Percentiles rank a stretch among this genome's conserved stretches.
These are phyloP conservation scores for Cenchrus fungigraminus DNA, from an alignment of 176 grass and related monocot species.

Conservation along the genomic window DNA sequence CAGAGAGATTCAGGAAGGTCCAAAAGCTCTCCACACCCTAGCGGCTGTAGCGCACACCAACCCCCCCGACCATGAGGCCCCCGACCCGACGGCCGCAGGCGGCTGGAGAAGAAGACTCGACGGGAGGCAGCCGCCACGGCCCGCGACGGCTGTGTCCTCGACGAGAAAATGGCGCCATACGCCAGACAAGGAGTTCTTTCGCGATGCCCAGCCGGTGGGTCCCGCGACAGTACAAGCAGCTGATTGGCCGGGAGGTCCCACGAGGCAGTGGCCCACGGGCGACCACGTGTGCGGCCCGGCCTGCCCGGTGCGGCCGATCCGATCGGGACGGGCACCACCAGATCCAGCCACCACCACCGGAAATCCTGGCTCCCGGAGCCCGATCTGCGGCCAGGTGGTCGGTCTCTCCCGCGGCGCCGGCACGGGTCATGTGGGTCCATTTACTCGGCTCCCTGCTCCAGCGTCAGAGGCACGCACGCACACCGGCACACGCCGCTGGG, in stretches of 20 bases:
- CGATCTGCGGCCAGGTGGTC: constrained; percentile 25
- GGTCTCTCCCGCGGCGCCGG: constrained; percentile 14
- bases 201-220: background rate
- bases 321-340: constrained; percentile 38
- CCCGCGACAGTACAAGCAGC: background rate
- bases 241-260: constrained; percentile 33
- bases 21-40: background rate
- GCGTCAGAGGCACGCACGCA: background rate
- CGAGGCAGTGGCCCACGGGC: background rate
- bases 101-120: constrained; percentile 5
- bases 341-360: constrained; percentile 1
- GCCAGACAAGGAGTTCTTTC: constrained; percentile 32
- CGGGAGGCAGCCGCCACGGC: constrained; percentile 5
- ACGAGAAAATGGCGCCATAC: constrained; percentile 1
- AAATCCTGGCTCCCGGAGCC: constrained; percentile 26
- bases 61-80: background rate
- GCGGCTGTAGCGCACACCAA: background rate
- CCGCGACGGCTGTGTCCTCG: too few relatives aligned
- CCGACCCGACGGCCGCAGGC: background rate
- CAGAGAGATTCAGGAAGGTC: constrained; percentile 21
- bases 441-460: background rate
- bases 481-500: background rate
- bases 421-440: constrained; percentile 40
- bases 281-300: constrained; percentile 46
- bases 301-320: constrained; percentile 23